These are phyloP conservation scores for Linnemannia exigua DNA, from an alignment of 192 early-diverging fungal species.

Conservation along the genomic window DNA sequence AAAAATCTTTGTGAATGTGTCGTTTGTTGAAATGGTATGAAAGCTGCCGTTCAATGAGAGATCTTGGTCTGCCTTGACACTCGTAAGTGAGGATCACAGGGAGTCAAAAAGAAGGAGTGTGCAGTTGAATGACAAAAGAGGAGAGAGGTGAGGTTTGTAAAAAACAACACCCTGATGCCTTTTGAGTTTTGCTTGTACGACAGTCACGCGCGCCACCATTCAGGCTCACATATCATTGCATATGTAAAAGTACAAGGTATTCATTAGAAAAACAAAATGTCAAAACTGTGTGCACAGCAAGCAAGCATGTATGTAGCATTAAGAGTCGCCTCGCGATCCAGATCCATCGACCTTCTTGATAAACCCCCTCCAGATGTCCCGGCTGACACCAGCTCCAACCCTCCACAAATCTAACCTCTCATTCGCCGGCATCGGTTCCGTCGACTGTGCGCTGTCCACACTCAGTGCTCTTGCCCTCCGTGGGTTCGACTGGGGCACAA, in stretches of 20 bases:
- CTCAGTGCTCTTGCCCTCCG: constrained; percentile 39
- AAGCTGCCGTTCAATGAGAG: not conserved
- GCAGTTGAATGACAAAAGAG: not conserved
- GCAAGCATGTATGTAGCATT: not conserved
- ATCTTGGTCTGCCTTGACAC: not conserved
- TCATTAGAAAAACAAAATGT: not conserved
- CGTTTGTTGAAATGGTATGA: not conserved
- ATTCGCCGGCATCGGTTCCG: constrained; percentile 30
- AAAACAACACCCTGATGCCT: not conserved
- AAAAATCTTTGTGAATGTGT: not conserved
- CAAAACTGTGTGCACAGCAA: not conserved
- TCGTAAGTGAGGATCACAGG: too few species aligned
- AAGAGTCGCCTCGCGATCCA: constrained; percentile 14
- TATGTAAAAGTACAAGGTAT: not conserved
- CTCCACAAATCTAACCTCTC: constrained; percentile 52
- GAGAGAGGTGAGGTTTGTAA: too few species aligned
- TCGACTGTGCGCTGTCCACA: constrained; percentile 44
- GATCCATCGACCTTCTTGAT: constrained; percentile 49
- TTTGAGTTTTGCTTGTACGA: not conserved
- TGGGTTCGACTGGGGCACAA: constrained; percentile 28
- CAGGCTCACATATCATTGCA: not conserved
- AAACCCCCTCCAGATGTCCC: constrained; percentile 47
- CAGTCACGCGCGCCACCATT: not conserved
- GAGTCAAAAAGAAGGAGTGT: not conserved
- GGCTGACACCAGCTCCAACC: constrained; percentile 47